Evolutionary conservation across 768 basidiomycete species (phyloP).

Genomic region (Pisolithus marmoratus): DNA sequence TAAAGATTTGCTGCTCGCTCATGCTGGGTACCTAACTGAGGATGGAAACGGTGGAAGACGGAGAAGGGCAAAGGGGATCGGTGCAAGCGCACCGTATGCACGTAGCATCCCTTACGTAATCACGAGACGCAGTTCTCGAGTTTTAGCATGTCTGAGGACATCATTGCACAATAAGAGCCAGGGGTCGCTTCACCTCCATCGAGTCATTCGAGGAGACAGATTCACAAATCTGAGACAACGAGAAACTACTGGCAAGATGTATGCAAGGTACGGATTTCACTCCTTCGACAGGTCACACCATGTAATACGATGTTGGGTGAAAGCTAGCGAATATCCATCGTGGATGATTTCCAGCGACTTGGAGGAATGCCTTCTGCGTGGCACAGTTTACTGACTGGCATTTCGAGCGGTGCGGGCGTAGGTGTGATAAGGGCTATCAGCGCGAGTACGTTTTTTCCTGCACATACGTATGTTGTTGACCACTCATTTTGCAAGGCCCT

Average conservation of each 20-base stretch:
- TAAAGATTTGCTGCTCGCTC: constrained; percentile 35
- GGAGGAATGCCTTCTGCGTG: constrained; percentile 73
- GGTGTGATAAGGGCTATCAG: constrained; percentile 68
- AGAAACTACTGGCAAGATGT: constrained; percentile 28
- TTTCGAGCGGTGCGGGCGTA: constrained; percentile 73
- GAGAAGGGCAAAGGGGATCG: too few relatives aligned
- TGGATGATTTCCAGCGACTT: constrained; percentile 55
- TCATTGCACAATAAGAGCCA: background rate
- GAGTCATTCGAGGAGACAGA: constrained; percentile 11
- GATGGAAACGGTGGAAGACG: too few relatives aligned
- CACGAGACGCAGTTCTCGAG: too few relatives aligned
- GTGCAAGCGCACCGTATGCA: too few relatives aligned
- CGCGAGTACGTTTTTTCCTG: constrained; percentile 42
- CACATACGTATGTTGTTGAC: constrained; percentile 2
- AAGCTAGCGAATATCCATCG: constrained; percentile 43
- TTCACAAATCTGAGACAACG: constrained; percentile 27
- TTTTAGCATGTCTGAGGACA: background rate
- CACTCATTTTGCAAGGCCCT: constrained; percentile 31
- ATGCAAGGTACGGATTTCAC: constrained; percentile 21
- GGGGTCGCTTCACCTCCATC: constrained; percentile 6
- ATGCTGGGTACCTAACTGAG: too few relatives aligned
- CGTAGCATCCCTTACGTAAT: too few relatives aligned
- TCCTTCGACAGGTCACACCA: background rate
- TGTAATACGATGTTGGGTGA: constrained; percentile 10
- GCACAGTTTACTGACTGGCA: constrained; percentile 68